Base-by-base conservation (phyloP, 73 alveolate genomes). In the Paramecium sonneborni region DNA sequence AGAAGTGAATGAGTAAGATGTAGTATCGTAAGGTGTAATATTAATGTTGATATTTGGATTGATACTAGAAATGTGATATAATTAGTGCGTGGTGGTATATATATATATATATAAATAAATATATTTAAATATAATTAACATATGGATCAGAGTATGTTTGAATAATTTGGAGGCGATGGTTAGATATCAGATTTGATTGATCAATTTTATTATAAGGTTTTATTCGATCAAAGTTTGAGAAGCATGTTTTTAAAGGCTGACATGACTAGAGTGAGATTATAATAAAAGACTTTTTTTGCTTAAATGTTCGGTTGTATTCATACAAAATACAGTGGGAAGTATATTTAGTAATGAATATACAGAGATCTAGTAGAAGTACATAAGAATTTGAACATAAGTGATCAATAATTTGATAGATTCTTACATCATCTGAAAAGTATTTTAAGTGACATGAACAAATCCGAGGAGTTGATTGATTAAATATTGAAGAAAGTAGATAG, bases 261-360 rank as follows among this genome's bases (percentile, higher is more conserved):
- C 55, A 79, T 79, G 90, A 79, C 70, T 10, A 79, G 90, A 28
- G 90, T 79, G 9, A 79, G 90, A 79, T 79, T 79, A 46, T 23
- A 79, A 79, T 79, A 79, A 39, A 79, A 79, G 43, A 79, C 90
- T 6, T 79, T 38, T 41, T 79, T 79, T 23, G 90, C 90, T 46
- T 28, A 23, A 24, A 24, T 79, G 72, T 79, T 79, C 20, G 76
- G 72, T 9, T 79, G 90, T 12, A 12, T 62, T 11, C 74, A 43
- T 23, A 46, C 90, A 0, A 44, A 79, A 44, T 79, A 79, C 28
- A 39, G 41, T 38, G 90, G 90, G 41, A 79, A 34, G 90, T 79
- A 44, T 24, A 5, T 11, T 24, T 79, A 43, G 23, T 41, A 72
- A 37, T 24, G 30, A 39, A 43, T 46, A 52, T 52, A 18, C 44